Base-by-base conservation (phyloP, 352 stramenopile genomes). In the Halophytophthora polymorphica region DNA sequence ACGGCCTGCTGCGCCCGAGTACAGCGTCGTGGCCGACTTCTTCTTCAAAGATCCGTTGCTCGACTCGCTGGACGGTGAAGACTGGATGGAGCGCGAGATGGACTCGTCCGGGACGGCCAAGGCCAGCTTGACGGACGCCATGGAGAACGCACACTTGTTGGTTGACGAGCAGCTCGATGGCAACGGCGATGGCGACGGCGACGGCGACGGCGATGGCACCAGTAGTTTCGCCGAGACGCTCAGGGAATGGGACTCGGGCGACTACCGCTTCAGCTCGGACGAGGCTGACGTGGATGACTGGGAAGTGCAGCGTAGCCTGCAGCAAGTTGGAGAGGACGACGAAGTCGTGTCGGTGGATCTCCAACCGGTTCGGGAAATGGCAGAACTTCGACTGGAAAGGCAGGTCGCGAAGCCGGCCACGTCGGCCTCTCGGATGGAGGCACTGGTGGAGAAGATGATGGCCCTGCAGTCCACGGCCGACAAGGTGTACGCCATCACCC, bases 401-500 rank as follows among this genome's bases (percentile, higher is more conserved):
- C 25, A 8, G 25, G 25, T 31, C 25, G 8, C 25, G 25, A 31
- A 31, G 4, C 25, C 25, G 8, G 25, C 25, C 25, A 31, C 25
- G 4, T 31, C 25, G 4, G 4, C 25, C 4, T 31, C 25, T 31
- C 25, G 25, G 25, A 31, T 31, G 4, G 25, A 31, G 8, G 8
- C 29, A 10, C 44, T 50, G 31, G 12, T 55, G 15, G 44, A 66
- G 28, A 55, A 62, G 58, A 77, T 83, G 41, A 58, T 63, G 45
- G 66, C 56, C 19, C 50, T 83, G 6, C 69, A 83, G 25, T 64
- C 45, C 5, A 67, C 63, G 1, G 63, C 58, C 6, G 63, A 83
- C 31, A 47, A 76, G 45, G 69, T 57, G 25, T 79, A 78, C 42
- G 45, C 51, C 42, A 71, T 71, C 19, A 66, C 69, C 13, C 72